These are phyloP conservation scores for Podospora australis DNA, from an alignment of 495 filamentous ascomycete species.

Conservation along the genomic window DNA sequence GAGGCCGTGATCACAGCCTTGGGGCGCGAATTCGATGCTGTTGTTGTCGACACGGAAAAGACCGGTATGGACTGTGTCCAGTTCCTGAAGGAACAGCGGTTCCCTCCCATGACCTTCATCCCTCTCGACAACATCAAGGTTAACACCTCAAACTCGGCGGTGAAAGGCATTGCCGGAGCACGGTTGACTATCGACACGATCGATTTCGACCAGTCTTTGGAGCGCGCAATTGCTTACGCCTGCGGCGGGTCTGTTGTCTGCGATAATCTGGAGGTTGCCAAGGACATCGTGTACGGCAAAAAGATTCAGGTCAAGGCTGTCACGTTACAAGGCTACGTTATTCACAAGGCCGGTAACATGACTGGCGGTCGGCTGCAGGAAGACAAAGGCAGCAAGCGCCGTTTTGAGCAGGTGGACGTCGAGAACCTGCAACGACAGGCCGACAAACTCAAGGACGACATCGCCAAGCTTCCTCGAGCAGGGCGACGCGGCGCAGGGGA, in stretches of 20 bases:
- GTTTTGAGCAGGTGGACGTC: conserved; percentile 85
- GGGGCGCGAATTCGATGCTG: conserved; percentile 85
- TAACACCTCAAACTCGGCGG: conserved; percentile 74
- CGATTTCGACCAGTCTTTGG: conserved; percentile 79
- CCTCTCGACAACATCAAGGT: conserved; percentile 96
- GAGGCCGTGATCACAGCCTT: conserved; percentile 88
- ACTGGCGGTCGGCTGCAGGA: conserved; percentile 79
- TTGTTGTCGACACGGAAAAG: conserved; percentile 95
- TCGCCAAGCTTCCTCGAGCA: conserved; percentile 67
- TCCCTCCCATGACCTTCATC: conserved; percentile 82
- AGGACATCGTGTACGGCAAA: conserved; percentile 79
- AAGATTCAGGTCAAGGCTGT: conserved; percentile 89
- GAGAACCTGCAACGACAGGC: conserved; percentile 62
- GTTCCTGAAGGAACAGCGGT: conserved; percentile 82
- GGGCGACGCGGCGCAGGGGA: conserved; percentile 68
- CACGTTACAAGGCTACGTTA: conserved; percentile 83
- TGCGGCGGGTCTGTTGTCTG: conserved; percentile 96
- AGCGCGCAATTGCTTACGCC: conserved; percentile 88
- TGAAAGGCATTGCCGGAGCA: conserved; percentile 81
- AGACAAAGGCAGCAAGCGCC: conserved; percentile 65
- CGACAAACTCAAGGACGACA: conserved; percentile 65
- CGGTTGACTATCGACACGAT: conserved; percentile 94
- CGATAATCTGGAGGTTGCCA: conserved; percentile 77
- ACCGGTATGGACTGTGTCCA: conserved; percentile 90
- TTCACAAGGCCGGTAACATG: conserved; percentile 96